These are phyloP conservation scores for Yarrowia phangngaensis DNA, from an alignment of 805 yeast genomes.

Conservation along the genomic window DNA sequence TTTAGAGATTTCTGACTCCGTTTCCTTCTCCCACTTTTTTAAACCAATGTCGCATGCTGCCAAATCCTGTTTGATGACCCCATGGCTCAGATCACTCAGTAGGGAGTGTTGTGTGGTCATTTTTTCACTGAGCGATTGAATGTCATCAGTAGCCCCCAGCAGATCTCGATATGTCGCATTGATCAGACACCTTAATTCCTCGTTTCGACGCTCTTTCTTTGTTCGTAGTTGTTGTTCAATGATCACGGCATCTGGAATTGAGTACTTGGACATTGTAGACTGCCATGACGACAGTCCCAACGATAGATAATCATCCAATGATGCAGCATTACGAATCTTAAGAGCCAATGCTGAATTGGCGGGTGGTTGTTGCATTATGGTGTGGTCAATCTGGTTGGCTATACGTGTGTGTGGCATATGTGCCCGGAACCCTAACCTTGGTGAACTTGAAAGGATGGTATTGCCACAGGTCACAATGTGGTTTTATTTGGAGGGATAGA, in stretches of 20 bases:
- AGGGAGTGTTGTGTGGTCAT: constrained; percentile 12
- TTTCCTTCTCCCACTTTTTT: constrained; percentile 4
- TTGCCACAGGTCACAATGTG: too few relatives aligned
- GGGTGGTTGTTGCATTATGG: constrained; percentile 20
- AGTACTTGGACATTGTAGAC: constrained; percentile 19
- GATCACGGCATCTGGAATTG: constrained; percentile 15
- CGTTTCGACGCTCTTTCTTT: constrained; percentile 2
- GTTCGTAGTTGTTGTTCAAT: constrained; percentile 17
- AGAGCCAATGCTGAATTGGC: constrained; percentile 23
- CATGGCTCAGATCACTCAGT: constrained; percentile 14
- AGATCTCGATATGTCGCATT: constrained; percentile 10
- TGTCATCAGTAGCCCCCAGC: constrained; percentile 17
- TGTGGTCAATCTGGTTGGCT: not conserved
- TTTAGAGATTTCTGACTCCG: not conserved
- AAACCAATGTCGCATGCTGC: constrained; percentile 2
- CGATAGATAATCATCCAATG: constrained; percentile 2
- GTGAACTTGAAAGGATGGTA: too few relatives aligned
- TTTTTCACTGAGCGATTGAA: constrained; percentile 13
- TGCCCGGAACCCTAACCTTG: constrained; percentile 18
- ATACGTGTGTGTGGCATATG: constrained; percentile 9
- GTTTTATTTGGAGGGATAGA: too few relatives aligned
- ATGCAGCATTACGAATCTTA: constrained; percentile 18
- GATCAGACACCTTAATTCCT: constrained; percentile 8
- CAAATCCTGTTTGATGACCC: constrained; percentile 15
- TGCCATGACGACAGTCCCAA: constrained; percentile 22